Conservation (phyloP, 73 alveolate genomes). For the Tetrahymena thermophila region DNA sequence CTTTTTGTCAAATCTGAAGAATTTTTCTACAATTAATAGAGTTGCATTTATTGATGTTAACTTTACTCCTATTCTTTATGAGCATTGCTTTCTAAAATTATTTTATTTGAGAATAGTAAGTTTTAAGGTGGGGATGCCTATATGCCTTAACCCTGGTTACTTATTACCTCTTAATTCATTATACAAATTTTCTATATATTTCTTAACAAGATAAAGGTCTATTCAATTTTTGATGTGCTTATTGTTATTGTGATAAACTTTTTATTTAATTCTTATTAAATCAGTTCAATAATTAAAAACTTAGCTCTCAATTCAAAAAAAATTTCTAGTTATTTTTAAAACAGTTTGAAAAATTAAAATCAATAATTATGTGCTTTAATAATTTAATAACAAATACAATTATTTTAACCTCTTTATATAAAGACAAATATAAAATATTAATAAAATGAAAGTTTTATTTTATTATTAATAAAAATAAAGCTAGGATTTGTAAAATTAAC, state of each 20-base stretch:
- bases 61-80: not conserved
- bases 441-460: too few relatives aligned
- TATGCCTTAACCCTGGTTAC: not conserved
- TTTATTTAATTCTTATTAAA: not conserved
- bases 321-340: too few relatives aligned
- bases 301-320: not conserved
- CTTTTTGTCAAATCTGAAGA: not conserved
- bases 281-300: not conserved
- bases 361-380: too few relatives aligned
- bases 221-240: not conserved
- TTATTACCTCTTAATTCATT: not conserved
- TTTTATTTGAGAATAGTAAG: not conserved
- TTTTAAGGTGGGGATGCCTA: not conserved
- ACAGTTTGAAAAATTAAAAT: not conserved
- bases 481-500: too few relatives aligned
- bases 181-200: too few relatives aligned
- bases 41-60: not conserved
- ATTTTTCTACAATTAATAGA: too few relatives aligned
- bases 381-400: too few relatives aligned
- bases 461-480: too few relatives aligned
- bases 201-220: not conserved
- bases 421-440: too few relatives aligned
- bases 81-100: not conserved
- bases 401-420: too few relatives aligned
- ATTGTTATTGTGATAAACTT: not conserved